Conservation (phyloP, 1,139 yeast genomes). For the Nakaseomyces sp. region DNA sequence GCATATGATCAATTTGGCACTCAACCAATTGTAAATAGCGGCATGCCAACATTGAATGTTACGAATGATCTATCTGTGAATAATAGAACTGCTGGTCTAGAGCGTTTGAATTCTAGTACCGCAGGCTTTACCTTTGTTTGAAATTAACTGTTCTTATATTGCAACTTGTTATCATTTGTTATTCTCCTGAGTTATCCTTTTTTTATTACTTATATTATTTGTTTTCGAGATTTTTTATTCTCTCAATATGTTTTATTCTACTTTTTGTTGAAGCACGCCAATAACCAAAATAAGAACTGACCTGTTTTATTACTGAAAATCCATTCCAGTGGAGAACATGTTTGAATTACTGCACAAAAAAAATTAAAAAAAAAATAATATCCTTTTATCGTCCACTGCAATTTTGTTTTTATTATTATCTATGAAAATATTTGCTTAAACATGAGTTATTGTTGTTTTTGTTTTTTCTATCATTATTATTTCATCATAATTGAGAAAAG, state of each 20-base stretch:
- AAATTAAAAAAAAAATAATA: too few species aligned
- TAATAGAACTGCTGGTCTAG: slow-evolving; percentile 14
- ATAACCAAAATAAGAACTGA: too few species aligned
- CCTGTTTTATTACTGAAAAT: not conserved
- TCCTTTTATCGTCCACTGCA: too few species aligned
- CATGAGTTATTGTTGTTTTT: too few species aligned
- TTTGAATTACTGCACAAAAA: too few species aligned
- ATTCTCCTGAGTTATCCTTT: not conserved
- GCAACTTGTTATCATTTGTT: slow-evolving; percentile 1
- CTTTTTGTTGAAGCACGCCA: too few species aligned
- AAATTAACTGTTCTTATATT: slow-evolving; percentile 3
- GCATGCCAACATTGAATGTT: slow-evolving; percentile 7
- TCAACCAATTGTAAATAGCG: slow-evolving; percentile 10
- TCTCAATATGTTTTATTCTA: too few species aligned
- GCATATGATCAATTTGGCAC: slow-evolving; percentile 4
- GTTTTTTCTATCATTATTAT: not conserved
- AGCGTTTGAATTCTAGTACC: slow-evolving; percentile 24
- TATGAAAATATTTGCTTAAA: not conserved
- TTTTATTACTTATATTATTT: not conserved
- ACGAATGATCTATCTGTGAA: slow-evolving; percentile 11
- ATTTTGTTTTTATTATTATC: not conserved
- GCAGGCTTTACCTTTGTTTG: slow-evolving; percentile 15
- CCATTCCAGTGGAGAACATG: not conserved
- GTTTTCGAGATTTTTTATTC: not conserved
- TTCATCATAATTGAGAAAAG: not conserved